Evolutionary conservation across 352 stramenopile species (phyloP), one percentile per base, ranked within the genome.

Genomic region (Phytophthora nicotianae): DNA sequence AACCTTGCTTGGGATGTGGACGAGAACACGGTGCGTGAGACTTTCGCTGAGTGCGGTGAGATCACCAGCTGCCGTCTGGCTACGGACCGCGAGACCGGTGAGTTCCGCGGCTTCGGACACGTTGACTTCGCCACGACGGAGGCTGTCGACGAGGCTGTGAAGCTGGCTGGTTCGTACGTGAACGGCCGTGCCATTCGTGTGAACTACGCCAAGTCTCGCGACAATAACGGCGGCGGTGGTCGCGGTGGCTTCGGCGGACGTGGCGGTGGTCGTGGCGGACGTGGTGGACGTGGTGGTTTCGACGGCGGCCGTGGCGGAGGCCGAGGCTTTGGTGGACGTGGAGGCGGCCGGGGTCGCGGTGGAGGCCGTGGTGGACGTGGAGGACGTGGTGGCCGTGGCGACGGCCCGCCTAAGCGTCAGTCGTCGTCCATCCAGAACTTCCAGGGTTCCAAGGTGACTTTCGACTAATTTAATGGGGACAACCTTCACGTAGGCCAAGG

Each of bases 91-190:
- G 97, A 99, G 73, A 99, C 95, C 41, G 96, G 97, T 33, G 91
- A 98, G 54, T 99, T 99, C 87, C 97, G 97, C 74, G 98, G 98
- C 42, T 99, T 99, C 72, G 97, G 96, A 29, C 96, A 99, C 83
- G 81, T 99, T 41, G 95, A 99, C 75, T 99, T 99, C 72, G 88
- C 58, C 2, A 77, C 97, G n/a, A 98, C 90, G 0, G 95, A 99
- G 56, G 83, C 86, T 32, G 97, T 98, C 0, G 95, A 98, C 57
- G 77, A 86, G 46, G 91, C 86, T 11, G 86, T 98, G 32, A 94
- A 94, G 60, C 83, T 99, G 52, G 88, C 92, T 4, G 97, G 97
- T 41, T 84, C 77, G 23, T 91, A 98, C 47, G 80, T 99, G 11
- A 81, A 89, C 70, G 97, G 97, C 49, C 90, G 97, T 51, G 66